Base-by-base conservation (phyloP, 495 filamentous ascomycete species). In the Thozetella sp. region DNA sequence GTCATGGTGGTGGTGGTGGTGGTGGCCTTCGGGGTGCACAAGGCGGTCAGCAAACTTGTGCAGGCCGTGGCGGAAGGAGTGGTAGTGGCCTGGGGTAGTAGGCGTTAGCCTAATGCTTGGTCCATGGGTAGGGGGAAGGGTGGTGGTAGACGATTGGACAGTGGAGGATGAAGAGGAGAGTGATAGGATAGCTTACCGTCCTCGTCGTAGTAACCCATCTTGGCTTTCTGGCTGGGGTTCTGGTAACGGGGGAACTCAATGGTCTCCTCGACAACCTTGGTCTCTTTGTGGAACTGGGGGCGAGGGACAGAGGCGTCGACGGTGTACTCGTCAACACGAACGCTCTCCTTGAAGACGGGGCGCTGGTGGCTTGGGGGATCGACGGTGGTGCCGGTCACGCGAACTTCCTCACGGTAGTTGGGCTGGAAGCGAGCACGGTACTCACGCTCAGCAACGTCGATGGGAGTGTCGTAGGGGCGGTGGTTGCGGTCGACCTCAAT, bases 151-250 rank as follows among this genome's bases (percentile, higher is more conserved):
- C 27, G 48, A 23, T 15, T 22, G 37, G 40, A 26, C 22, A 24
- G 25, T 24, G 4, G 25, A 58, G 9, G 45, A 30, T 9, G 46
- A 48, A 34, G 53, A 54, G 45, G 25, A 23, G 6, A 3, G 30
- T 22, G 19, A 54, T 53, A 48, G 53, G 40, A 17, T 30, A 52
- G 58, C 82, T 76, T 72, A 86, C 82, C 80, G 64, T 94, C 90
- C 80, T 96, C 91, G 91, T 97, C 93, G 92, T 96, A 97, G 87
- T 97, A 97, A 83, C 92, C 93, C 93, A 97, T 97, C 75, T 91
- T 91, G 79, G 80, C 78, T 80, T 83, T 80, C 25, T 73, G 63
- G 55, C 55, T 58, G 59, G 63, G 63, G 26, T 67, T 48, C 51
- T 52, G 52, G 62, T 69, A 66, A 54, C 69, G 75, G 67, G 75